Conservation (phyloP, 2,329 filamentous ascomycete species). For the Apiospora phragmitis region DNA sequence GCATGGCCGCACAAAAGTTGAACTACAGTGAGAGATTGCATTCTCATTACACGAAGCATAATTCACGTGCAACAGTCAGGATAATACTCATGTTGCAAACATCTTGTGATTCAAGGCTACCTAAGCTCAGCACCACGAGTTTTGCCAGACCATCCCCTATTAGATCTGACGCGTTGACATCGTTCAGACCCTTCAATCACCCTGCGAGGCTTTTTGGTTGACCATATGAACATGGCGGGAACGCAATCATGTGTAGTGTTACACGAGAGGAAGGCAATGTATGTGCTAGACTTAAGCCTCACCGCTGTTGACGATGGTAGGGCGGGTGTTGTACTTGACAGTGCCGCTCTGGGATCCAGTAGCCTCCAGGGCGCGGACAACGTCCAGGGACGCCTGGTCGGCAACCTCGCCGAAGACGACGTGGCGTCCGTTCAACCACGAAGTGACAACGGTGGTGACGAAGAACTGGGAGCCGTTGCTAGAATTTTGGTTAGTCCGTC, state of each 20-base stretch:
- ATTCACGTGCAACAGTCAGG: not conserved
- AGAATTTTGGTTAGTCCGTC: slow-evolving; percentile 36
- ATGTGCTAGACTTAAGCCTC: slow-evolving; percentile 13
- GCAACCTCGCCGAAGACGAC: slow-evolving; percentile 81
- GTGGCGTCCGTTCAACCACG: slow-evolving; percentile 82
- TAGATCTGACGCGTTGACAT: not conserved
- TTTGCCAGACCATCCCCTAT: not conserved
- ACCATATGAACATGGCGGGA: not conserved
- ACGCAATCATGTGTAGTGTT: slow-evolving; percentile 1
- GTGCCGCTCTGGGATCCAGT: slow-evolving; percentile 56
- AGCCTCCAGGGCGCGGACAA: slow-evolving; percentile 64
- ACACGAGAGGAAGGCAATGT: not conserved
- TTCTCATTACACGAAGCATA: not conserved
- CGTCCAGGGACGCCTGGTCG: slow-evolving; percentile 45
- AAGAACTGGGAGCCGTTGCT: slow-evolving; percentile 99
- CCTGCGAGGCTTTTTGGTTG: not conserved
- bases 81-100: not conserved
- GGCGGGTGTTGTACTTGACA: slow-evolving; percentile 56
- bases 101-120: slow-evolving; percentile 5
- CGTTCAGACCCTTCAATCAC: not conserved
- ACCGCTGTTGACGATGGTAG: slow-evolving; percentile 59
- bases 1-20: not conserved
- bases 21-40: no score
- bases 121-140: not conserved
- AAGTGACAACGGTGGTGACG: slow-evolving; percentile 88